Evolutionary conservation across 768 basidiomycete species (phyloP), one percentile per base, ranked within the genome.

Genomic region (Omphalotus guepiniiformis): DNA sequence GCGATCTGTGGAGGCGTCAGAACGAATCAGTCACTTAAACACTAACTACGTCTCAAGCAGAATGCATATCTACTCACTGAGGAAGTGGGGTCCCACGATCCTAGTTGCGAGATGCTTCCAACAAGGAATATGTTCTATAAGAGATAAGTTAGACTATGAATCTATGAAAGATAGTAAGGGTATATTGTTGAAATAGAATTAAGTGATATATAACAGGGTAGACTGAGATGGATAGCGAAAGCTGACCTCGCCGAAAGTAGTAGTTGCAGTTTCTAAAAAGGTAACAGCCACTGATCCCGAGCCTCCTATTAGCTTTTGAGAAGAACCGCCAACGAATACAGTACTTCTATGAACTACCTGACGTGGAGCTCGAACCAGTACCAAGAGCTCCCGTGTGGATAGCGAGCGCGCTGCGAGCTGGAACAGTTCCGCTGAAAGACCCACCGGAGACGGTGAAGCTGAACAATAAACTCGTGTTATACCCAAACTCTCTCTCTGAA

Each of bases 111-210:
- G 28, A 81, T 66, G 49, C 77, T 80, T 1, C 82, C 82, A 19
- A 72, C 70, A 13, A 83, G 59, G 64, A 78, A 82, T 37, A 83
- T 74, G 56, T 82, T 83, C 80, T 83, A 43, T 6, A 21, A 23
- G 23, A 28, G n/a, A n/a, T n/a, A n/a, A n/a, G n/a, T n/a, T n/a
- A n/a, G n/a, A n/a, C n/a, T n/a, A n/a, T n/a, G n/a, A n/a, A n/a
- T n/a, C n/a, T n/a, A n/a, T n/a, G n/a, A n/a, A n/a, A n/a, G n/a
- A n/a, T n/a, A n/a, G n/a, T n/a, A 23, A 11, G 13, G n/a, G 21
- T n/a, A 9, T 11, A 13, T n/a, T 28, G 15, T 39, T 8, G n/a
- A n/a, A 12, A n/a, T 4, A 23, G 11, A 32, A 22, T 21, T 15
- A 28, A 16, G 21, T 12, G 32, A 22, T 6, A 34, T 36, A 12